Percentiles rank a stretch among this genome's conserved stretches.
Evolutionary conservation across 2,329 filamentous ascomycete genomes (phyloP).

Genomic region (Pyricularia sp.): DNA sequence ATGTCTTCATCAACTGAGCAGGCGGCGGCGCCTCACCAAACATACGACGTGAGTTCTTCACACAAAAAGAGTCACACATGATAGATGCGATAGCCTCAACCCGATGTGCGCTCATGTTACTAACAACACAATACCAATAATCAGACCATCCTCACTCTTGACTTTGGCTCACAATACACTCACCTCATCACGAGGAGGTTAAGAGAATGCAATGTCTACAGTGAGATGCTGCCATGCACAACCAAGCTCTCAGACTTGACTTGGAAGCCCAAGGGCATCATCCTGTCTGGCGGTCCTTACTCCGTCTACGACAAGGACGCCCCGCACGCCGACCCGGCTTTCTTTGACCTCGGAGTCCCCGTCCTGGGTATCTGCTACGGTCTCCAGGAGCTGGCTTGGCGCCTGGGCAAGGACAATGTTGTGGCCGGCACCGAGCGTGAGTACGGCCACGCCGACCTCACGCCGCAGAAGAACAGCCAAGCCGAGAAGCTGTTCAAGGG

Average conservation of each 20-base stretch:
- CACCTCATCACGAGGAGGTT: slow-evolving; percentile 69
- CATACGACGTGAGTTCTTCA: slow-evolving; percentile 3
- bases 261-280: slow-evolving; percentile 77
- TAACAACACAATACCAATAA: not conserved
- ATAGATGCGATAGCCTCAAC: not conserved
- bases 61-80: not conserved
- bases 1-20: slow-evolving; percentile 5
- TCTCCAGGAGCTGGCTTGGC: slow-evolving; percentile 65
- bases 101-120: not conserved
- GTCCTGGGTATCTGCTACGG: slow-evolving; percentile 31
- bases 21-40: slow-evolving; percentile 5
- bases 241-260: slow-evolving; percentile 67
- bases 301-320: slow-evolving; percentile 75
- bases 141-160: slow-evolving; percentile 61
- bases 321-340: slow-evolving; percentile 67
- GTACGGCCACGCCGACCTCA: slow-evolving; percentile 11
- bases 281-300: slow-evolving; percentile 63
- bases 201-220: slow-evolving; percentile 52
- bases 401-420: slow-evolving; percentile 37
- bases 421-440: slow-evolving; percentile 15
- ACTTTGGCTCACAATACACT: slow-evolving; percentile 64
- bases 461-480: slow-evolving; percentile 32
- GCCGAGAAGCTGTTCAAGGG: slow-evolving; percentile 73
- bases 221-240: slow-evolving; percentile 82
- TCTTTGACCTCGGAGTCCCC: slow-evolving; percentile 50